phyloP scores from a whole-genome alignment of 768 basidiomycete species.

The Peribolospora baueri region DNA sequence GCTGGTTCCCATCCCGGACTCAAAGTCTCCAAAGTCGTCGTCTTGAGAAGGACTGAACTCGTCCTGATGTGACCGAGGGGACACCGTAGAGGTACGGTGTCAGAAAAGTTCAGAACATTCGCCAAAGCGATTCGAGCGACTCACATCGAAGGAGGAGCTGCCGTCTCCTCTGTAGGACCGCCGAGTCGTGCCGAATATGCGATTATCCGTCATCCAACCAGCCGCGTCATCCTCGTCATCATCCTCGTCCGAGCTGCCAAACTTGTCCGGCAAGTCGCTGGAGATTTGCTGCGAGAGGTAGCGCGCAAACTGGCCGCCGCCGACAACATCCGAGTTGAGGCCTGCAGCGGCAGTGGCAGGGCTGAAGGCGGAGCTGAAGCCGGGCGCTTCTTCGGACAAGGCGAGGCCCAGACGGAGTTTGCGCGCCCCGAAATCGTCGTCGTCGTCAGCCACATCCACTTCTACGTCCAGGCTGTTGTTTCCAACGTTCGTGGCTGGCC shows the following conservation, averaged over 20 bases:
- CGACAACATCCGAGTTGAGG: constrained; percentile 2
- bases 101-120: too few species aligned
- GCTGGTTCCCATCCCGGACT: too few species aligned
- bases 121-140: too few species aligned
- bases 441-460: constrained; percentile 9
- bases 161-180: too few species aligned
- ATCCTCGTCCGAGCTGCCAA: constrained; percentile 13
- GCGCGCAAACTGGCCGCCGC: constrained; percentile 38
- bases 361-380: neutral
- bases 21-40: too few species aligned
- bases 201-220: neutral
- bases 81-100: too few species aligned
- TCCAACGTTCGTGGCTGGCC: constrained; percentile 3
- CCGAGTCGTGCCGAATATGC: too few species aligned
- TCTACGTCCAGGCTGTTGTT: constrained; percentile 4
- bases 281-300: constrained; percentile 50
- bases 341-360: constrained; percentile 2
- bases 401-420: too few species aligned
- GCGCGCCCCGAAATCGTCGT: constrained; percentile 4
- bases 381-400: constrained; percentile 1
- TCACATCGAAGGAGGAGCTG: too few species aligned
- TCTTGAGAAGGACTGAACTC: too few species aligned
- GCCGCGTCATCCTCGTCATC: constrained; percentile 9
- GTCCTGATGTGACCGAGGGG: too few species aligned
- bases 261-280: constrained; percentile 19